Evolutionary conservation across 2,329 filamentous ascomycete genomes (phyloP).

Genomic region (Xylaria sp.): DNA sequence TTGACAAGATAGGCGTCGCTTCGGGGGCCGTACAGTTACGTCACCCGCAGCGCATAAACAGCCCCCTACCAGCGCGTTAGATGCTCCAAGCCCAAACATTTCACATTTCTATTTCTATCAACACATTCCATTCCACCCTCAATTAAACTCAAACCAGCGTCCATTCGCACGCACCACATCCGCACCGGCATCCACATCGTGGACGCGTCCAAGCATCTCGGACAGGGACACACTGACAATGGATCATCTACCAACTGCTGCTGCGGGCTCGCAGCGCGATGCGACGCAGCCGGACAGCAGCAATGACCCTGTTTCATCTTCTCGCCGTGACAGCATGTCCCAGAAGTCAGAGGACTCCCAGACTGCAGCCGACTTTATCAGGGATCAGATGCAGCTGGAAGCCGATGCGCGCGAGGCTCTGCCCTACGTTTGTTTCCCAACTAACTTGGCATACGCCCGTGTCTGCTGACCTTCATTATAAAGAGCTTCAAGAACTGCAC

Average conservation of each 20-base stretch:
- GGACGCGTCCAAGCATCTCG: background rate
- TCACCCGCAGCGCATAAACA: constrained; percentile 3
- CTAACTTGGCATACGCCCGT: background rate
- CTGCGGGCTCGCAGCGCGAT: constrained; percentile 42
- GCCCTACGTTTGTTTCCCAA: constrained; percentile 75
- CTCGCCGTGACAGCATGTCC: constrained; percentile 68
- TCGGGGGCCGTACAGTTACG: background rate
- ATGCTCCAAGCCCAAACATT: background rate
- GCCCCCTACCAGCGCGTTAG: background rate
- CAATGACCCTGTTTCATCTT: constrained; percentile 37
- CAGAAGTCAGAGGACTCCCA: constrained; percentile 70
- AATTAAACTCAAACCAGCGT: background rate
- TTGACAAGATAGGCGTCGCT: background rate
- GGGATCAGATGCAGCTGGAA: constrained; percentile 88
- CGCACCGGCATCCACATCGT: background rate
- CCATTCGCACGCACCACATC: too few species aligned
- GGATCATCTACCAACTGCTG: constrained; percentile 39
- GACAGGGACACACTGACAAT: background rate
- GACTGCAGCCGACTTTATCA: constrained; percentile 84
- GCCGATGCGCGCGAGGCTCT: constrained; percentile 94
- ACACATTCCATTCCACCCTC: background rate
- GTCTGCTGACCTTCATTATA: constrained; percentile 38
- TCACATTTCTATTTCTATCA: background rate
- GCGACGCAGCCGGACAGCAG: constrained; percentile 35
- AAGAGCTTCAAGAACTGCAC: constrained; percentile 96